phyloP scores from a whole-genome alignment of 2,329 filamentous ascomycete genomes.

The Penicillium griseofulvum region DNA sequence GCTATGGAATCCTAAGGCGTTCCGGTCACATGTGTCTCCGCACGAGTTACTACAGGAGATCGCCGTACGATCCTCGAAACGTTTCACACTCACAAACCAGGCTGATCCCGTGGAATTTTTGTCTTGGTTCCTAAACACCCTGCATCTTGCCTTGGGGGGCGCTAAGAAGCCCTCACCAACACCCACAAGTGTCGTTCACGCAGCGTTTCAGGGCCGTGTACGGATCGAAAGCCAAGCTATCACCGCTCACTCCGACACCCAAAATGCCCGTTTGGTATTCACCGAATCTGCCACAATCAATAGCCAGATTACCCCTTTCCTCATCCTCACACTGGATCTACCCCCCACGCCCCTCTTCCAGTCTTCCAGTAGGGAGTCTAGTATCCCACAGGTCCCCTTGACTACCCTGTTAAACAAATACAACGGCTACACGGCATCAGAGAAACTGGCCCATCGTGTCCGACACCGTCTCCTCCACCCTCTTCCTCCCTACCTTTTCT shows the following conservation, averaged over 20 bases:
- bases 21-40: slow-evolving; percentile 94
- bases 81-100: slow-evolving; percentile 84
- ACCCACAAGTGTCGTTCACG: slow-evolving; percentile 73
- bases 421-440: slow-evolving; percentile 81
- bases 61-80: slow-evolving; percentile 82
- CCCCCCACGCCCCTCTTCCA: slow-evolving; percentile 92
- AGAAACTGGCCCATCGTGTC: slow-evolving; percentile 82
- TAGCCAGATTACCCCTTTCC: slow-evolving; percentile 73
- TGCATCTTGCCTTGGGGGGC: slow-evolving; percentile 87
- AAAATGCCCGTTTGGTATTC: slow-evolving; percentile 82
- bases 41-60: slow-evolving; percentile 97
- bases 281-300: slow-evolving; percentile 84
- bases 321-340: slow-evolving; percentile 89
- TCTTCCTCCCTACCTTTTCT: slow-evolving; percentile 82
- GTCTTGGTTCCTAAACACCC: slow-evolving; percentile 94
- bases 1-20: slow-evolving; percentile 95
- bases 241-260: slow-evolving; percentile 78
- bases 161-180: slow-evolving; percentile 75
- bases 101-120: slow-evolving; percentile 96
- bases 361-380: slow-evolving; percentile 89
- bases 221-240: slow-evolving; percentile 93
- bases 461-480: slow-evolving; percentile 88
- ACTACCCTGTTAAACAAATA: slow-evolving; percentile 85
- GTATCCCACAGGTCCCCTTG: slow-evolving; percentile 77
- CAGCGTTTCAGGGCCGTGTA: slow-evolving; percentile 87